phyloP scores from a whole-genome alignment of 495 filamentous ascomycete genomes.

The Neurospora sp. region DNA sequence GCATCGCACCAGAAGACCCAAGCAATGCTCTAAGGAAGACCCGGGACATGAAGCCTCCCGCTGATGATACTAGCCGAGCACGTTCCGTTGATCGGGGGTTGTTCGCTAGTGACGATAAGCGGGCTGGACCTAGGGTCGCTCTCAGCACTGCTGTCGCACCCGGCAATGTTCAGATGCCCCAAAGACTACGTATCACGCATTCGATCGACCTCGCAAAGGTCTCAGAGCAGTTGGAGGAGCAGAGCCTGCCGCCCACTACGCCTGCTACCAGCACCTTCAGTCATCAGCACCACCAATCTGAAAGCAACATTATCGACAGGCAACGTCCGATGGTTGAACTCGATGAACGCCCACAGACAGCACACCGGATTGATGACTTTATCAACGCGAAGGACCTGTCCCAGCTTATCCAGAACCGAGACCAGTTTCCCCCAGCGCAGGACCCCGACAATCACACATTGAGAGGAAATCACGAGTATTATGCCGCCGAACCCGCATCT shows the following conservation, averaged over 20 bases:
- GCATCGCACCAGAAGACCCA: slow-evolving; percentile 28
- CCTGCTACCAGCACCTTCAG: slow-evolving; percentile 32
- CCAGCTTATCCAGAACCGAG: not conserved
- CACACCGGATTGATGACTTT: slow-evolving; percentile 28
- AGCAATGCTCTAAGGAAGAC: slow-evolving; percentile 30
- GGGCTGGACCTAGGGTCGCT: slow-evolving; percentile 53
- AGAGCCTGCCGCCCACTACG: slow-evolving; percentile 23
- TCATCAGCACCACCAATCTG: slow-evolving; percentile 30
- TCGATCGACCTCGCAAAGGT: slow-evolving; percentile 19
- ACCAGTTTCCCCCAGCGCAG: slow-evolving; percentile 12
- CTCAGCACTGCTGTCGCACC: slow-evolving; percentile 52
- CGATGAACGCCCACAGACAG: slow-evolving; percentile 29
- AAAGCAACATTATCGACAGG: slow-evolving; percentile 36
- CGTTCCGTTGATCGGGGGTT: slow-evolving; percentile 48
- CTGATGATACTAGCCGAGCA: slow-evolving; percentile 36
- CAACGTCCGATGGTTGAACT: slow-evolving; percentile 21
- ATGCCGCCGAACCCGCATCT: slow-evolving; percentile 10
- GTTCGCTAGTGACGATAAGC: slow-evolving; percentile 47
- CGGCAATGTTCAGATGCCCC: slow-evolving; percentile 49
- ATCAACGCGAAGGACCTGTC: slow-evolving; percentile 14
- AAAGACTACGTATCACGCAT: slow-evolving; percentile 25
- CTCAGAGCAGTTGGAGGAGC: slow-evolving; percentile 3
- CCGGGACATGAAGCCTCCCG: slow-evolving; percentile 36
- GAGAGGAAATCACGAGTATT: not conserved
- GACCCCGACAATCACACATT: slow-evolving; percentile 5